Evolutionary conservation across 495 filamentous ascomycete genomes (phyloP).

Genomic region (Aspergillus incahuasiensis): DNA sequence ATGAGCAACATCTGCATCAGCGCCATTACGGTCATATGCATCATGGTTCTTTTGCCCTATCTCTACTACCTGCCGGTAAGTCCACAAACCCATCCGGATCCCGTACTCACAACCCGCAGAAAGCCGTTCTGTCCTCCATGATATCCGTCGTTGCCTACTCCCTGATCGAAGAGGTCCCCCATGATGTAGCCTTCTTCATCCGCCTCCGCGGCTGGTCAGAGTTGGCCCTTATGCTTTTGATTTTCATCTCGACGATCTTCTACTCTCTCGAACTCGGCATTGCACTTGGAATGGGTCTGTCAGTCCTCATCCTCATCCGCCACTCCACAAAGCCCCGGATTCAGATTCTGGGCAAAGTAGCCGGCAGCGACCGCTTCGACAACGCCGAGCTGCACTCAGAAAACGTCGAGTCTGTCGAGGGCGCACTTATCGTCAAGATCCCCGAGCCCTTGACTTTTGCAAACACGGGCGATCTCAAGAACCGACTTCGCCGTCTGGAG

Average conservation of each 20-base stretch:
- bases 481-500: constrained; percentile 75
- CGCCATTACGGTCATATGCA: constrained; percentile 72
- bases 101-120: constrained; percentile 45
- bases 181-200: constrained; percentile 86
- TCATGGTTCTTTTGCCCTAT: constrained; percentile 79
- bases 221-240: constrained; percentile 78
- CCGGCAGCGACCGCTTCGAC: constrained; percentile 69
- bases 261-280: constrained; percentile 83
- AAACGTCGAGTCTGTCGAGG: constrained; percentile 80
- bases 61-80: constrained; percentile 91
- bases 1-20: constrained; percentile 86
- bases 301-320: constrained; percentile 81
- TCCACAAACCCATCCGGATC: constrained; percentile 10
- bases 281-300: constrained; percentile 82
- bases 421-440: constrained; percentile 93
- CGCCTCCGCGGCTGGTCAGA: constrained; percentile 80
- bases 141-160: constrained; percentile 95
- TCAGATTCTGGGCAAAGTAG: constrained; percentile 89
- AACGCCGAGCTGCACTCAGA: constrained; percentile 80
- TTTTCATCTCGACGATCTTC: constrained; percentile 90
- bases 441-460: constrained; percentile 95
- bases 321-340: constrained; percentile 90
- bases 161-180: constrained; percentile 90
- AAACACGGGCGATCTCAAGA: constrained; percentile 90
- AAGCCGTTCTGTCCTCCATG: constrained; percentile 89